Conservation (phyloP, 139 green algal genomes). For the Edaphochlamys debaryana region DNA sequence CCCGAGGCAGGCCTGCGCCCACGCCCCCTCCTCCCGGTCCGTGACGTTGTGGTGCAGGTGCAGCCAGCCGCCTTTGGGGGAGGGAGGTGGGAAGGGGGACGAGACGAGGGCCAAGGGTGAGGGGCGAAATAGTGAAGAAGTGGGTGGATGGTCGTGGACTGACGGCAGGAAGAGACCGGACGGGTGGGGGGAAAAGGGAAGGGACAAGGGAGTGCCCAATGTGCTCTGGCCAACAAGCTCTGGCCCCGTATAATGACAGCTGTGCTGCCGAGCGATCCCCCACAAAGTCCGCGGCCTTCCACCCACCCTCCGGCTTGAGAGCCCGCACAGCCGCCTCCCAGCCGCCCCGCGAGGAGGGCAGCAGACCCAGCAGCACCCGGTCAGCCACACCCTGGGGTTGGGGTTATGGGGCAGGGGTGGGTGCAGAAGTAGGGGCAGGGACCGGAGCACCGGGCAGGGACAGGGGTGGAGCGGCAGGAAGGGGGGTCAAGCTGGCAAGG, state of each 20-base stretch:
- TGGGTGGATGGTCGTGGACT: background rate
- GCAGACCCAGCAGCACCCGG: constrained; percentile 77
- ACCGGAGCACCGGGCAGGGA: background rate
- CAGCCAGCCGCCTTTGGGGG: constrained; percentile 79
- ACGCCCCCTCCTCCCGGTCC: constrained; percentile 62
- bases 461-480: no score
- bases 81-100: no score
- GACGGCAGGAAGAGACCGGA: no score
- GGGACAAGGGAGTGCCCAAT: no score
- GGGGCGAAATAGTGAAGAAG: background rate
- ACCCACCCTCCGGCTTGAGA: constrained; percentile 61
- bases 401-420: background rate
- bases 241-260: no score
- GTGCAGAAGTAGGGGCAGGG: background rate
- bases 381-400: constrained; percentile 65
- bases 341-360: constrained; percentile 68
- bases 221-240: no score
- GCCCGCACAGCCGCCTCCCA: constrained; percentile 71
- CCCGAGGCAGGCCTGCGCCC: constrained; percentile 31
- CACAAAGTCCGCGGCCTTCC: no score
- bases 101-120: no score
- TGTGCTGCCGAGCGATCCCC: no score
- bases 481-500: no score
- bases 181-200: no score
- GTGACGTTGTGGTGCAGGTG: constrained; percentile 84